These are phyloP conservation scores for Penicillium steckii DNA, from an alignment of 495 filamentous ascomycete genomes.

Conservation along the genomic window DNA sequence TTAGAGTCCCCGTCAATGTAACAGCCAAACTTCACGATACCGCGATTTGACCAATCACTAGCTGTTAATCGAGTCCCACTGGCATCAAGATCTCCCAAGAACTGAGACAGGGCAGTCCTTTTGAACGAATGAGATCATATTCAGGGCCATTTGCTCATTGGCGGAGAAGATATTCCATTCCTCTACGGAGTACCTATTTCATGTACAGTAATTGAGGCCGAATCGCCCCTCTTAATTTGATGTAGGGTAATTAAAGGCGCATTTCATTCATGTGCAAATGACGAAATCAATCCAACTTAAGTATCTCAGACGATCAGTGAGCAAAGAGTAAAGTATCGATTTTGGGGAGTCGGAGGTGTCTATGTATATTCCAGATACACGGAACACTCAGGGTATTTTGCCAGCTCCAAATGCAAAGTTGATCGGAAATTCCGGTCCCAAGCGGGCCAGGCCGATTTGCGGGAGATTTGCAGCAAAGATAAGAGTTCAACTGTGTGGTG, in stretches of 20 bases:
- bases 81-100: neutral
- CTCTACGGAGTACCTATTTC: neutral
- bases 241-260: neutral
- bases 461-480: neutral
- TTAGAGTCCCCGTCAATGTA: constrained; percentile 8
- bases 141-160: neutral
- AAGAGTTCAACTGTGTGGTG: neutral
- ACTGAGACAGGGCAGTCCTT: neutral
- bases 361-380: too few species aligned
- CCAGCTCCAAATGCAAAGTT: neutral
- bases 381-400: too few species aligned
- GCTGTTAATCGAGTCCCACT: neutral
- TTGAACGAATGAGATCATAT: neutral
- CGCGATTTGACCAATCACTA: constrained; percentile 12
- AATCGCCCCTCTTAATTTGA: neutral
- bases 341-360: neutral
- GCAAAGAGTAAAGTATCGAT: too few species aligned
- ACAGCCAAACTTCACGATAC: constrained; percentile 12
- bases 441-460: neutral
- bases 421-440: neutral
- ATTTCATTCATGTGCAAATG: neutral
- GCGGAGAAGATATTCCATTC: neutral
- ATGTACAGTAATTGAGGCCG: neutral
- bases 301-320: too few species aligned
- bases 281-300: too few species aligned